A percentile compares a stretch with the other conserved stretches of the same genome.
These are phyloP conservation scores for Trichoderma asperellum DNA, from an alignment of 2,329 filamentous ascomycete species.

Conservation along the genomic window DNA sequence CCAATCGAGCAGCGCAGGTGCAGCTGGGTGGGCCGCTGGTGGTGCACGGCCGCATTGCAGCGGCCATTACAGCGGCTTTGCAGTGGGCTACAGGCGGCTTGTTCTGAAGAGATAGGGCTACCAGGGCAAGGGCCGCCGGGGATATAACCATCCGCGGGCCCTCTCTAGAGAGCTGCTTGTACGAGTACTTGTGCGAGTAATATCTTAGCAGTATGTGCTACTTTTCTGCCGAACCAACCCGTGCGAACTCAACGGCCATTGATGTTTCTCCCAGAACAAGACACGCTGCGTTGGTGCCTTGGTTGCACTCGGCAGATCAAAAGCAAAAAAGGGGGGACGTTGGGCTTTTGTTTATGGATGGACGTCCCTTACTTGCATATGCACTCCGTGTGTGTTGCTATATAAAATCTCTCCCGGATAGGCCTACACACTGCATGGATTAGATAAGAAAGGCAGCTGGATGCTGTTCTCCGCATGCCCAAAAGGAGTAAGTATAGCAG, in stretches of 20 bases:
- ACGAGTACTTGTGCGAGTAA: background rate
- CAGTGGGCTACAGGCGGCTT: background rate
- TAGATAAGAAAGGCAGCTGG: background rate
- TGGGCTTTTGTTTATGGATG: background rate
- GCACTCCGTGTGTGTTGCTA: background rate
- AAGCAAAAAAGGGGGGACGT: background rate
- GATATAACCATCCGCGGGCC: background rate
- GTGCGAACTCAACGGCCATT: background rate
- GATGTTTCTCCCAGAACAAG: background rate
- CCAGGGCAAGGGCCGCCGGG: background rate
- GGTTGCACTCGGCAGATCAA: background rate
- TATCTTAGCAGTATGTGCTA: background rate
- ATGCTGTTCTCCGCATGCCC: background rate
- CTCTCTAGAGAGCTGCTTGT: background rate
- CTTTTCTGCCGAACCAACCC: background rate
- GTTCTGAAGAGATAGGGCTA: background rate
- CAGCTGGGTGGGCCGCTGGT: background rate
- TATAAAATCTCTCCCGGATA: background rate
- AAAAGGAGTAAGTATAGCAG: background rate
- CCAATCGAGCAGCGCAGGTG: background rate
- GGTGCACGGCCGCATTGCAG: constrained; percentile 13
- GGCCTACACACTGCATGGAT: background rate
- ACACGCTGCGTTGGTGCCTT: constrained; percentile 8
- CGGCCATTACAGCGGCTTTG: background rate
- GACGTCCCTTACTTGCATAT: constrained; percentile 14